phyloP scores from a whole-genome alignment of 139 green algal genomes.

The Micractinium sp. region DNA sequence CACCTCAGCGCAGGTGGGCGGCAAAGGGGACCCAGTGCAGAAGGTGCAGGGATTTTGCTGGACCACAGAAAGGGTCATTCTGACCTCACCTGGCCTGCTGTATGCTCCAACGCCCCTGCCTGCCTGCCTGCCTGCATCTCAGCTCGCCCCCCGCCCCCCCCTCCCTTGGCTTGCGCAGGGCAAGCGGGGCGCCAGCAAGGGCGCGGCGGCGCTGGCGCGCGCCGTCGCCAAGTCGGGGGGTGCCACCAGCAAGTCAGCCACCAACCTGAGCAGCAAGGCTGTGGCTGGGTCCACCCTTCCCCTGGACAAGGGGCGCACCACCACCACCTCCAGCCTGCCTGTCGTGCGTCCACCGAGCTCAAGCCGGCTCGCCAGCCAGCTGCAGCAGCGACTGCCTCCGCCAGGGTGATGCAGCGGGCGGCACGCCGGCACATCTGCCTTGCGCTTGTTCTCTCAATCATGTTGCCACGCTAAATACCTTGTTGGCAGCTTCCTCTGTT shows the following conservation, averaged over 20 bases:
- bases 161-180: background rate
- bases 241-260: background rate
- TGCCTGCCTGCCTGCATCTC: background rate
- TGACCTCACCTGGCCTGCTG: no score
- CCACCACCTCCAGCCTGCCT: background rate
- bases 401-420: background rate
- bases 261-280: background rate
- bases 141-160: no score
- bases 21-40: no score
- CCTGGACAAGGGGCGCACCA: slow-evolving; percentile 22
- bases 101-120: background rate
- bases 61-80: no score
- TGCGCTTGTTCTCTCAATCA: no score
- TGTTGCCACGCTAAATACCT: no score
- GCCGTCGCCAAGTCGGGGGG: background rate
- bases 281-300: slow-evolving; percentile 20
- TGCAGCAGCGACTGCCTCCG: background rate
- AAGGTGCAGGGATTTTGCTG: no score
- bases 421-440: no score
- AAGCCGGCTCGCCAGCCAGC: slow-evolving; percentile 8
- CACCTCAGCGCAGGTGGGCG: background rate
- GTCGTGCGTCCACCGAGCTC: background rate
- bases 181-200: background rate
- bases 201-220: background rate
- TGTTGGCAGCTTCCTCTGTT: no score